Evolutionary conservation across 1,139 yeast genomes (phyloP).

Genomic region (Geotrichum reessii): DNA sequence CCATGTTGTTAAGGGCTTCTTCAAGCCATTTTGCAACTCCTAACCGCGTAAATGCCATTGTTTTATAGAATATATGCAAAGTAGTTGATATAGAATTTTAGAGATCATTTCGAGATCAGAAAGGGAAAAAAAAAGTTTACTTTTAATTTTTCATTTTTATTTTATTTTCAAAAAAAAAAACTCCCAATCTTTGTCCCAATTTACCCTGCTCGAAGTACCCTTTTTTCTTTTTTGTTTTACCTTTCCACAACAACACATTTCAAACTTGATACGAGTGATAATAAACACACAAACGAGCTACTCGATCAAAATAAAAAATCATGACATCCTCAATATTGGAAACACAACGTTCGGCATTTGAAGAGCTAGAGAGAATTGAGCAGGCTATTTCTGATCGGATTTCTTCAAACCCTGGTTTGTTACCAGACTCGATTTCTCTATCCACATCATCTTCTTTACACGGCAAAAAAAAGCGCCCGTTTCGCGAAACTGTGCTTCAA

Average conservation of each 20-base stretch:
- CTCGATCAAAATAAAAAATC: background rate
- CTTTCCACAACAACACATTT: no score
- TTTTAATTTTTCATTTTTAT: background rate
- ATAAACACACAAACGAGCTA: background rate
- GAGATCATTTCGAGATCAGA: background rate
- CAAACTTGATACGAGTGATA: background rate
- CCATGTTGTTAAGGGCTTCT: slow-evolving; percentile 77
- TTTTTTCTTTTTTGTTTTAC: background rate
- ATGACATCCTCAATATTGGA: slow-evolving; percentile 33
- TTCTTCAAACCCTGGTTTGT: slow-evolving; percentile 44
- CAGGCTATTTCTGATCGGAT: slow-evolving; percentile 49
- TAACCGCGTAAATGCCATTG: slow-evolving; percentile 47
- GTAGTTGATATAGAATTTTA: background rate
- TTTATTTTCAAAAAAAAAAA: background rate
- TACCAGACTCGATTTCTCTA: slow-evolving; percentile 33
- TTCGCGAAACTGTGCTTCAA: slow-evolving; percentile 49
- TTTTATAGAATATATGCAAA: background rate
- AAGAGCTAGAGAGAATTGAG: slow-evolving; percentile 55
- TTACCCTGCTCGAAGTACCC: slow-evolving; percentile 4
- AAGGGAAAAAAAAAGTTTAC: background rate
- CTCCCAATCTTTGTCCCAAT: slow-evolving; percentile 6
- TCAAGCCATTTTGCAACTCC: slow-evolving; percentile 85
- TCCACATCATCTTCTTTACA: slow-evolving; percentile 28
- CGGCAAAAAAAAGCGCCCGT: slow-evolving; percentile 36
- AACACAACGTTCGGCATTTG: slow-evolving; percentile 39